These are phyloP conservation scores for Erythrobasidium hasegawianum DNA, from an alignment of 1,284 basidiomycete species.

Conservation along the genomic window DNA sequence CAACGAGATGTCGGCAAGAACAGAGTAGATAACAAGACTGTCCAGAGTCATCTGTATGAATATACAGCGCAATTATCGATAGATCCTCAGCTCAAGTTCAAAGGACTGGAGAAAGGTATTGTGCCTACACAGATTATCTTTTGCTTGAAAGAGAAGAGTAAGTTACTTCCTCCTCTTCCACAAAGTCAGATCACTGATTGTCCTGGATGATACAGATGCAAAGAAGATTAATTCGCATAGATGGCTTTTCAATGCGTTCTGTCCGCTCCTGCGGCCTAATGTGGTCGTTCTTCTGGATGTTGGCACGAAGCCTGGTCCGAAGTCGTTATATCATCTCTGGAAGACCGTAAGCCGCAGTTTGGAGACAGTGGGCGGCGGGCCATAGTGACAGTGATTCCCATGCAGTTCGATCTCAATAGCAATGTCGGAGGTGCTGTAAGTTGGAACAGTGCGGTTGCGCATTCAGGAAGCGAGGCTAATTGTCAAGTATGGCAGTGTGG, in stretches of 20 bases:
- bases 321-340: slow-evolving; percentile 88
- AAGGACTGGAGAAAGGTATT: slow-evolving; percentile 54
- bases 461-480: not conserved
- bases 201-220: slow-evolving; percentile 40
- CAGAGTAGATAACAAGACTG: slow-evolving; percentile 76
- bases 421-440: slow-evolving; percentile 75
- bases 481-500: slow-evolving; percentile 70
- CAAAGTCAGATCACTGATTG: not conserved
- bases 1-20: slow-evolving; percentile 79
- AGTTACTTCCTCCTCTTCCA: not conserved
- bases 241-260: slow-evolving; percentile 92
- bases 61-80: slow-evolving; percentile 60
- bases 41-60: slow-evolving; percentile 74
- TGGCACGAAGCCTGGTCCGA: slow-evolving; percentile 78
- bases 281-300: slow-evolving; percentile 88
- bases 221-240: slow-evolving; percentile 80
- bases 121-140: slow-evolving; percentile 89
- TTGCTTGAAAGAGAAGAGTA: slow-evolving; percentile 81
- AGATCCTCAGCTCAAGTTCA: slow-evolving; percentile 57
- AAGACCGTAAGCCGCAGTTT: slow-evolving; percentile 57
- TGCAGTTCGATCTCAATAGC: slow-evolving; percentile 80
- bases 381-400: slow-evolving; percentile 23
- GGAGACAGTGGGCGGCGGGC: too few species aligned
- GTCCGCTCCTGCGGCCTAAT: slow-evolving; percentile 62
- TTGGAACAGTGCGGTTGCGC: not conserved